Percentiles rank a stretch among this genome's conserved stretches.
These are phyloP conservation scores for Cercospora sp. DNA, from an alignment of 2,329 filamentous ascomycete species.

Conservation along the genomic window DNA sequence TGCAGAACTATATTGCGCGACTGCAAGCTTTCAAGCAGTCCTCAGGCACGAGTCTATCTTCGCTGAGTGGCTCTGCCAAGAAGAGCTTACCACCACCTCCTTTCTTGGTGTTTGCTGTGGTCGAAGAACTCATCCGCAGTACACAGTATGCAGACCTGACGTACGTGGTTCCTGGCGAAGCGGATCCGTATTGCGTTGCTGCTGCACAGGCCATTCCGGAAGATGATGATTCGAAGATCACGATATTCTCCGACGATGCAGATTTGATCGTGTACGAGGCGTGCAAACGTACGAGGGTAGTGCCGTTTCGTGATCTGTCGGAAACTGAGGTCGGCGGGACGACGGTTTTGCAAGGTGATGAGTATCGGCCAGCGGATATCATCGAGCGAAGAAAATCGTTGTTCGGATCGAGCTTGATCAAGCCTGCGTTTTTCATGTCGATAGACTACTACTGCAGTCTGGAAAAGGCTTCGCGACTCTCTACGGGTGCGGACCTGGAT, in stretches of 20 bases:
- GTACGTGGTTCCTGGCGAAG: conserved; percentile 76
- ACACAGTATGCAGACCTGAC: conserved; percentile 48
- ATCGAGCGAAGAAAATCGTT: conserved; percentile 42
- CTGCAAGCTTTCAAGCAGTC: conserved; percentile 52
- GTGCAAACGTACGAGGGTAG: conserved; percentile 60
- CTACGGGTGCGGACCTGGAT: background rate
- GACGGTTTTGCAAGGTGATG: conserved; percentile 37
- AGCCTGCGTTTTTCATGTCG: conserved; percentile 46
- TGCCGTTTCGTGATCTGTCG: conserved; percentile 68
- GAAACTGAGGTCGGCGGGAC: conserved; percentile 11
- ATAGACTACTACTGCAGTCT: conserved; percentile 39
- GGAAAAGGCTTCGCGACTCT: conserved; percentile 23
- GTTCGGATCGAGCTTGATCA: conserved; percentile 35
- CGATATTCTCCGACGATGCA: conserved; percentile 80
- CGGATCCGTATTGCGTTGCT: conserved; percentile 76
- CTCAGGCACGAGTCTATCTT: conserved; percentile 30
- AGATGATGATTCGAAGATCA: conserved; percentile 29
- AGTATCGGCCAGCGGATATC: conserved; percentile 49
- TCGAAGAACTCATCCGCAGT: conserved; percentile 63
- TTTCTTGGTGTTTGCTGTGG: conserved; percentile 75
- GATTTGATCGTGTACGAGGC: conserved; percentile 78
- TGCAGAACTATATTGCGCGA: conserved; percentile 59
- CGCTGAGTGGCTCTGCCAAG: conserved; percentile 15
- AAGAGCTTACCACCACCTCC: conserved; percentile 56
- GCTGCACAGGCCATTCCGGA: conserved; percentile 56